Evolutionary conservation across 768 basidiomycete genomes (phyloP), one percentile per base, ranked within the genome.

Genomic region (Tricholoma sp.): DNA sequence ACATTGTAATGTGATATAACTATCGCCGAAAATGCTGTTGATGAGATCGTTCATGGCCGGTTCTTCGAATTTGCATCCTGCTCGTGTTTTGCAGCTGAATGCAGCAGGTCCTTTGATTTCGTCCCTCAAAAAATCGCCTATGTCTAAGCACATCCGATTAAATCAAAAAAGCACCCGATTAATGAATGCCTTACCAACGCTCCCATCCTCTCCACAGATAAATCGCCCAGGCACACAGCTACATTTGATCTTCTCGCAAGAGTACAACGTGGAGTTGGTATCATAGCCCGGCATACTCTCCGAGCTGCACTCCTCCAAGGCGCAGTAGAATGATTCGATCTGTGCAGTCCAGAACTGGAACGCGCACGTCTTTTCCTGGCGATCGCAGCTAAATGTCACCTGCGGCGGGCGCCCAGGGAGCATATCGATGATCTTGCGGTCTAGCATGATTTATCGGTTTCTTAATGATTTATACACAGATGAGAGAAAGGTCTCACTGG

Each of bases 301-400:
- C 5, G 83, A 83, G 3, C 66, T 69, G 67, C 97, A 98, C 16
- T 80, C 68, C 43, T 89, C 79, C 54, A 99, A 79, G 9, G 83
- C 83, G 72, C 97, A 99, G 72, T 97, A 98, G 72, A 99, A 98
- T 0, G 93, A 95, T 69, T 99, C 96, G 56, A 93, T 81, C 64
- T 90, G 79, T 5, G 89, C 94, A 8, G 94, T 92, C 97, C 97
- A 99, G 75, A 99, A 99, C 72, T 99, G 95, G 80, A 99, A 99
- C 21, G 85, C 83, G 68, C 97, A 99, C 0, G 83, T 83, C 4
- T 74, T 73, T 11, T 79, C 74, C 1, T 67, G 58, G 18, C 74
- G 80, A 57, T 91, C 85, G 74, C 97, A 99, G 61, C 89, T 88
- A 71, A 99, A 99, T 0, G 97, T 98, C 2, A 98, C 95, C 70